Conservation (phyloP, 768 basidiomycete genomes). For the Boletellus sp. region DNA sequence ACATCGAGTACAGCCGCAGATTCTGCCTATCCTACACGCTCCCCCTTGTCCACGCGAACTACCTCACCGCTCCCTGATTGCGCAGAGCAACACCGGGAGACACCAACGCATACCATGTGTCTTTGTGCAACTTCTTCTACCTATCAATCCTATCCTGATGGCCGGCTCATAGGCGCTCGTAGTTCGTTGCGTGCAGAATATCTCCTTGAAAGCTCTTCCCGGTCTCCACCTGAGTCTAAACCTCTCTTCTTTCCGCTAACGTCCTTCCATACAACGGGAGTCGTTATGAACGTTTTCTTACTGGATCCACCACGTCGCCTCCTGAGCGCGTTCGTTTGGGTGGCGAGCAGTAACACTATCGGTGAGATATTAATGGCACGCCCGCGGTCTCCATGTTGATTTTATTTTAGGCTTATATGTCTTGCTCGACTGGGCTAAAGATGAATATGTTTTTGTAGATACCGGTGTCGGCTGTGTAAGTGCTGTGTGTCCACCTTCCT, state of each 20-base stretch:
- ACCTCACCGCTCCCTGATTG: slow-evolving; percentile 21
- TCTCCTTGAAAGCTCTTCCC: slow-evolving; percentile 11
- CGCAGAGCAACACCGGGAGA: slow-evolving; percentile 17
- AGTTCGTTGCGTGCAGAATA: slow-evolving; percentile 6
- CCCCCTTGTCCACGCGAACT: slow-evolving; percentile 22
- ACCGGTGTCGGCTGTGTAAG: slow-evolving; percentile 71
- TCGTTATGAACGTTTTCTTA: slow-evolving; percentile 76
- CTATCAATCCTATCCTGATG: slow-evolving; percentile 6
- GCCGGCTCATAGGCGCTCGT: slow-evolving; percentile 1
- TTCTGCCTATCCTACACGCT: slow-evolving; percentile 10
- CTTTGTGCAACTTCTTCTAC: slow-evolving; percentile 1
- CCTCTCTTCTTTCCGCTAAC: slow-evolving; percentile 60
- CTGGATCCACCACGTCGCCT: slow-evolving; percentile 60
- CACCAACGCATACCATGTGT: slow-evolving; percentile 1
- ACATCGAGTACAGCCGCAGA: slow-evolving; percentile 6
- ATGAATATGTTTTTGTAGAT: slow-evolving; percentile 68
- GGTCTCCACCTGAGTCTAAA: slow-evolving; percentile 14
- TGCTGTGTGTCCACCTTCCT: slow-evolving; percentile 14
- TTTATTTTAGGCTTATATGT: slow-evolving; percentile 56
- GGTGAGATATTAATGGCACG: slow-evolving; percentile 14
- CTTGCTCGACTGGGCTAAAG: slow-evolving; percentile 61
- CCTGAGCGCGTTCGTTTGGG: slow-evolving; percentile 69
- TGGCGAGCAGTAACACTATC: slow-evolving; percentile 39
- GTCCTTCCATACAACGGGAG: slow-evolving; percentile 59
- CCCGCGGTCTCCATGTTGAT: background rate